A percentile compares a stretch with the other conserved stretches of the same genome.
phyloP scores from a whole-genome alignment of 306 rosid genomes.

The Vigna nakashimae region DNA sequence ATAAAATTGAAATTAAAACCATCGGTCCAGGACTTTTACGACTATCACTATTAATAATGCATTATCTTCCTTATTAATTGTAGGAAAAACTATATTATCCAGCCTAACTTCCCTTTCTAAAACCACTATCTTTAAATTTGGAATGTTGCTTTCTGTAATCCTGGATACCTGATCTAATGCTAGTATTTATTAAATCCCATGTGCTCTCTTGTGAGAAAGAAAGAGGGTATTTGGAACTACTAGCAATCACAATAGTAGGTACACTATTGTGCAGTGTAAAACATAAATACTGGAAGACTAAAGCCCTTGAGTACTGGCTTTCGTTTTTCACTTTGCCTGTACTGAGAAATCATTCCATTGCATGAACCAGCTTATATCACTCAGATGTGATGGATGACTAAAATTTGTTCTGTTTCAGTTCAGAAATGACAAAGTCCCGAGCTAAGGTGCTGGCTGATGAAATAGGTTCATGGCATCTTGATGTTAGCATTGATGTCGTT shows the following conservation, averaged over 20 bases:
- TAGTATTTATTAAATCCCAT: not conserved
- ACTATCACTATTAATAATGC: too few relatives aligned
- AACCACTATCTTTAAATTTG: conserved; percentile 14
- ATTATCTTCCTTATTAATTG: too few relatives aligned
- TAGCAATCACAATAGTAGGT: conserved; percentile 26
- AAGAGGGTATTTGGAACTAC: conserved; percentile 22
- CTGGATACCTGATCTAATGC: conserved; percentile 12
- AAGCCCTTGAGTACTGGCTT: conserved; percentile 27
- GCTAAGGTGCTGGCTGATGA: conserved; percentile 89
- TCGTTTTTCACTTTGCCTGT: conserved; percentile 16
- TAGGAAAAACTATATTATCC: too few relatives aligned
- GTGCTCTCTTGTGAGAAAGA: conserved; percentile 24
- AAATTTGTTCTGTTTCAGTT: conserved; percentile 61
- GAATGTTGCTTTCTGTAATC: conserved; percentile 31
- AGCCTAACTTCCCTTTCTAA: conserved; percentile 1
- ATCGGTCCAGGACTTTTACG: too few relatives aligned
- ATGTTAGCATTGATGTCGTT: conserved; percentile 84
- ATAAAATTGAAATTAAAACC: too few relatives aligned
- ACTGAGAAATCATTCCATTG: conserved; percentile 22
- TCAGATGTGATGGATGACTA: conserved; percentile 20
- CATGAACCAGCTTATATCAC: conserved; percentile 20
- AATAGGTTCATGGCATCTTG: conserved; percentile 97
- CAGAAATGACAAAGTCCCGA: conserved; percentile 71
- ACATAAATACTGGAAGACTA: not conserved
- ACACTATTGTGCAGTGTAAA: conserved; percentile 24